Percentiles rank a stretch among this genome's conserved stretches.
These are phyloP conservation scores for Nissolia schottii DNA, from an alignment of 306 rosid species.

Conservation along the genomic window DNA sequence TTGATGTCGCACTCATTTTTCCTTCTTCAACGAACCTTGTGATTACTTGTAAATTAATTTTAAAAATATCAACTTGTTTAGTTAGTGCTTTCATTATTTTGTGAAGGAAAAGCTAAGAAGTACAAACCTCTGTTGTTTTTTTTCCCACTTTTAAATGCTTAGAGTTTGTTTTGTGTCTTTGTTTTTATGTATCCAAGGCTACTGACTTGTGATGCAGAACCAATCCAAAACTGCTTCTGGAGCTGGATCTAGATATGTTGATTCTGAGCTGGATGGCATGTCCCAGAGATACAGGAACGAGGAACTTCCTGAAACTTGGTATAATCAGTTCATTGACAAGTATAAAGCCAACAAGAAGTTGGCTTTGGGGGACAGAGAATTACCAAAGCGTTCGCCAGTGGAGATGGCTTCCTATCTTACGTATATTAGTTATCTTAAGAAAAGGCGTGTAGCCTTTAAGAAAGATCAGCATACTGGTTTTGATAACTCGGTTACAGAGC, in stretches of 20 bases:
- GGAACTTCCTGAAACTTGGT: conserved; percentile 81
- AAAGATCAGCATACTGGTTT: conserved; percentile 51
- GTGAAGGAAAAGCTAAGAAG: background rate
- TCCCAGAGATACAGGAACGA: conserved; percentile 50
- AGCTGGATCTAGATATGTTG: conserved; percentile 56
- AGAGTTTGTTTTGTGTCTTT: background rate
- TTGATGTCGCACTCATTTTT: too few relatives aligned
- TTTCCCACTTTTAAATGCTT: background rate
- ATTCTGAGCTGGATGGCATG: conserved; percentile 51
- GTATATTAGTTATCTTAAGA: conserved; percentile 48
- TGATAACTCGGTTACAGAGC: conserved; percentile 39
- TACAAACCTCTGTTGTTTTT: background rate
- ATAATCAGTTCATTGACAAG: conserved; percentile 65
- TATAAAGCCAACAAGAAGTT: conserved; percentile 49
- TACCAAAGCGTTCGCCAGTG: conserved; percentile 59
- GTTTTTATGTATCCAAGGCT: background rate
- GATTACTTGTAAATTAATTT: too few relatives aligned
- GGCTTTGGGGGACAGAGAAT: conserved; percentile 50
- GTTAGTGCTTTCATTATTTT: background rate
- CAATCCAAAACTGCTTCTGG: conserved; percentile 51
- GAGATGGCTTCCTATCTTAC: conserved; percentile 68
- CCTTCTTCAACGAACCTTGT: too few relatives aligned
- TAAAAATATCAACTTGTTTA: conserved; percentile 24
- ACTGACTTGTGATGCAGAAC: conserved; percentile 41
- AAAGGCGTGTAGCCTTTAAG: conserved; percentile 54